Base-by-base conservation (phyloP, 2,329 filamentous ascomycete genomes). In the Diaporthe caulivora region DNA sequence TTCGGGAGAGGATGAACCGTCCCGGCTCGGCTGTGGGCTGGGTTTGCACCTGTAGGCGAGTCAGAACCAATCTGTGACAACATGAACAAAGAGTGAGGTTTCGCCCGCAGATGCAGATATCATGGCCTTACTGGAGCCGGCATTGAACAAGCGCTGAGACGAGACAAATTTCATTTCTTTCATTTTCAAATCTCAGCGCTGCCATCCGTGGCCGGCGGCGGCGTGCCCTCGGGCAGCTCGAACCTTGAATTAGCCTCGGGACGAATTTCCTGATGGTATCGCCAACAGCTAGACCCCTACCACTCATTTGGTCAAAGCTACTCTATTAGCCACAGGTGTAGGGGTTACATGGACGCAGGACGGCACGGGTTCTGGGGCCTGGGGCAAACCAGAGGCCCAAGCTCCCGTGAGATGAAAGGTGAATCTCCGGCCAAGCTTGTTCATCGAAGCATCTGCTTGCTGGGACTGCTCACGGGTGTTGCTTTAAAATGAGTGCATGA, bases 401-500 rank as follows among this genome's bases (percentile, higher is more conserved):
- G 69, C 55, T 71, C 69, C 69, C 47, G 42, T 42, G 47, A 62
- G 42, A 53, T 54, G 69, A 53, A 53, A 44, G 49, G 34, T 55
- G 47, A 71, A 62, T 71, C 69, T 71, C 44, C 37, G 55, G 44
- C 42, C 47, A 62, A 51, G 54, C 55, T 68, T 49, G 40, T 42
- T 67, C 54, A 71, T 62, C 55, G 42, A 71, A 71, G 68, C n/a
- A 42, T 49, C 21, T 51, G 42, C 51, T 58, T 71, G 65, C 34
- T 26, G 26, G 34, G 29, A 55, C 65, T 55, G 34, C 65, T 51
- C 21, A 51, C 62, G 26, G 29, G 62, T 53, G 44, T 26, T 29
- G 47, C 44, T 37, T 40, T 67, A 53, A 67, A 53, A 67, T 67
- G 62, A 67, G 47, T 71, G 69, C 69, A 71, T 70, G 71, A 69